These are phyloP conservation scores for Cryptococcus sp. DNA, from an alignment of 1,284 basidiomycete genomes.

Conservation along the genomic window DNA sequence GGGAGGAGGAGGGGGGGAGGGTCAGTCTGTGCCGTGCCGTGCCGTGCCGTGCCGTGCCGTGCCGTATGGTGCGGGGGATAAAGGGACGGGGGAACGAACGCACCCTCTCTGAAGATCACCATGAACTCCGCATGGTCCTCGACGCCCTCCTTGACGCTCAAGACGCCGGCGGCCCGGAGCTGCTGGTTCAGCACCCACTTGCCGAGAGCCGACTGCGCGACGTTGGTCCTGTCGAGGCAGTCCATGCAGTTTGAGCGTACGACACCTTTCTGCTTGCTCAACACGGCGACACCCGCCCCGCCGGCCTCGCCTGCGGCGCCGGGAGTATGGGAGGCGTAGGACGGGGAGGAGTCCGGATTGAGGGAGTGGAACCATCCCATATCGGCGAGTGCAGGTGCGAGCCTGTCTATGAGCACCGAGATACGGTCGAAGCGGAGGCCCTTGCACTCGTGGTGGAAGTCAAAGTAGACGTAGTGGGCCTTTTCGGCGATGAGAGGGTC, in stretches of 20 bases:
- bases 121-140: constrained; percentile 76
- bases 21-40: not conserved
- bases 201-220: constrained; percentile 83
- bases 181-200: constrained; percentile 81
- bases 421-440: constrained; percentile 95
- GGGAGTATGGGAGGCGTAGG: too few species aligned
- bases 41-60: too few species aligned
- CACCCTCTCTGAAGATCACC: constrained; percentile 82
- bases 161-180: constrained; percentile 66
- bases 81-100: constrained; percentile 32
- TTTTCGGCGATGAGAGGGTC: constrained; percentile 39
- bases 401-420: constrained; percentile 70
- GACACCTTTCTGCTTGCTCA: constrained; percentile 48
- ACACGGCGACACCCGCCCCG: constrained; percentile 14
- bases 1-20: constrained; percentile 9
- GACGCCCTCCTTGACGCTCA: constrained; percentile 65
- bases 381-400: constrained; percentile 68
- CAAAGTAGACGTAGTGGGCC: constrained; percentile 91
- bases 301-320: not conserved
- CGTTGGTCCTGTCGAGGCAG: constrained; percentile 95
- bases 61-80: not conserved
- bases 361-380: constrained; percentile 60
- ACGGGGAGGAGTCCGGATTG: constrained; percentile 11
- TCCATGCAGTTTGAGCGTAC: constrained; percentile 68
- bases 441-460: constrained; percentile 96